phyloP scores from a whole-genome alignment of 2,329 filamentous ascomycete genomes.

The Cercospora nicotianae region DNA sequence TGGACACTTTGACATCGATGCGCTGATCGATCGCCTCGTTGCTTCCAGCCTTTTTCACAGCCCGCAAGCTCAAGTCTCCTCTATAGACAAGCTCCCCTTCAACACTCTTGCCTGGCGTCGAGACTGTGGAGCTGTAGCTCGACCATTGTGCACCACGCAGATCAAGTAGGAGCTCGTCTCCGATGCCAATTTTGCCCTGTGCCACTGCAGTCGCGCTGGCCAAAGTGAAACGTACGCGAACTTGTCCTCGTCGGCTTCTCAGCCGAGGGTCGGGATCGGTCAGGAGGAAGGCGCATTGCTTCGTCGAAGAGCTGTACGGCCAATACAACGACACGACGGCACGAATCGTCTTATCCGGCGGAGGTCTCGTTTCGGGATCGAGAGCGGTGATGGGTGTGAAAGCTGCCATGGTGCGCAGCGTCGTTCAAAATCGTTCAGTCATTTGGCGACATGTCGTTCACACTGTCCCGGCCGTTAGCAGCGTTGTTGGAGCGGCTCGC shows the following conservation, averaged over 20 bases:
- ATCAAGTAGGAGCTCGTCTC: constrained; percentile 70
- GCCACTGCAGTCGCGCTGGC: constrained; percentile 69
- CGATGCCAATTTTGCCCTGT: constrained; percentile 68
- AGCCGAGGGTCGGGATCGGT: constrained; percentile 82
- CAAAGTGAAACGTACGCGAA: constrained; percentile 73
- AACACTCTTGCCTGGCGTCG: constrained; percentile 58
- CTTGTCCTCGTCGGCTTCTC: constrained; percentile 73
- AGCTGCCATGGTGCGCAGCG: constrained; percentile 9
- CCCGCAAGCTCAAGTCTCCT: constrained; percentile 40
- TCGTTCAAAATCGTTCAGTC: not conserved
- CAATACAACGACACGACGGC: constrained; percentile 83
- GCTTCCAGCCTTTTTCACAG: constrained; percentile 25
- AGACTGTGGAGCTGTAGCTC: constrained; percentile 52
- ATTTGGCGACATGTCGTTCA: not conserved
- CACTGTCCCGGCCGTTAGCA: not conserved
- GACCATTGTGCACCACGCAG: constrained; percentile 69
- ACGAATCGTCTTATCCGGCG: constrained; percentile 49
- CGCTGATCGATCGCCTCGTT: constrained; percentile 13
- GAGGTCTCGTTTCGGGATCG: constrained; percentile 28
- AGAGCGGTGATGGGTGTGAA: constrained; percentile 36
- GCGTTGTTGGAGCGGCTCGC: not conserved
- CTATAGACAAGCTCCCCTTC: constrained; percentile 58
- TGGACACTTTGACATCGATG: constrained; percentile 22
- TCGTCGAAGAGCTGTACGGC: constrained; percentile 81
- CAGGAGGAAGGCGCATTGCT: constrained; percentile 73